Base-by-base conservation (phyloP, 148 eudicot genomes). In the Chenopodium formosanum region DNA sequence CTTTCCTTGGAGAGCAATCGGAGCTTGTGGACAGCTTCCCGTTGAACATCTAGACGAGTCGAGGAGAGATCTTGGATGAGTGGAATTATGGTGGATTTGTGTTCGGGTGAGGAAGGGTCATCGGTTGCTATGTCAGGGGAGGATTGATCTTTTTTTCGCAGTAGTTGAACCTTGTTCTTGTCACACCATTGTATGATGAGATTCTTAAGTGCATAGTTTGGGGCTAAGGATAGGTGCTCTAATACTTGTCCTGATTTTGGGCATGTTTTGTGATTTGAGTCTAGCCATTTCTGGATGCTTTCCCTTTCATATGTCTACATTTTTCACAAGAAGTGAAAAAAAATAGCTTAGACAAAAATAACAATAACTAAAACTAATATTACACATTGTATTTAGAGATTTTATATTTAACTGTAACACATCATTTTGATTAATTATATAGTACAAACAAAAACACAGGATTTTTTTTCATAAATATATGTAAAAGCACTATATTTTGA, bases 111-210 rank as follows among this genome's bases (percentile, higher is more conserved):
- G 9, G 86, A 73, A 40, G 76, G 31, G 2, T 83, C 86, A 1
- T 78, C 76, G 9, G 20, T 4, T 25, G 31, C 37, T 10, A 9
- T 40, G 8, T 5, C 20, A 47, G 2, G 56, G 17, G 16, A 22
- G 22, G 67, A 1, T 29, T 34, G 62, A 12, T 67, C 66, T 48
- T 70, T 80, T 16, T 85, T 87, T 23, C 68, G 85, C 0, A 89
- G 88, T 11, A 89, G 89, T 65, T 86, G 81, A 23, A 89, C 60
- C 46, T 92, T 89, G 83, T 90, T 90, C 66, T 94, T 86, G 76
- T 90, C 91, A 46, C 94, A 90, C 99, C 99, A 96, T 83, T 90
- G 94, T 47, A 81, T 47, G 68, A 96, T 92, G 13, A 94, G 74
- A 85, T 90, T 92, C 83, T 86, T 89, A 20, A 96, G 87, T 20